Conservation (phyloP, 345 rosid genomes). For the Psidium friedrichsthalianum region DNA sequence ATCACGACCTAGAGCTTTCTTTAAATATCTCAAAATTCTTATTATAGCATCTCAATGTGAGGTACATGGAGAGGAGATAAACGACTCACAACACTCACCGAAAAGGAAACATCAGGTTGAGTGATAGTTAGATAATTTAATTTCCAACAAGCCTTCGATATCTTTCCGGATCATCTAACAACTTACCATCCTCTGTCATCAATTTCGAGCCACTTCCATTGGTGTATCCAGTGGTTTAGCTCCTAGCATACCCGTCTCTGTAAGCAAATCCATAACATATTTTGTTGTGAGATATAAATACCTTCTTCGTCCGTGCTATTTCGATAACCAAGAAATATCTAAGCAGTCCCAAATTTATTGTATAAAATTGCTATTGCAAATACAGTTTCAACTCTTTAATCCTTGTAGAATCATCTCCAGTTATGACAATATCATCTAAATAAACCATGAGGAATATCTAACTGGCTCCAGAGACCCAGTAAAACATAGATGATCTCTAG, state of each 20-base stretch:
- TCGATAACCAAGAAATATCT: neutral
- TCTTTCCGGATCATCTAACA: neutral
- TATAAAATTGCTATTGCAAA: neutral
- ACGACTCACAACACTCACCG: too few species aligned
- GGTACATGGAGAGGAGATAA: too few species aligned
- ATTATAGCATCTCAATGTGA: too few species aligned
- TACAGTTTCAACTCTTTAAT: neutral
- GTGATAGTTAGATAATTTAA: too few species aligned
- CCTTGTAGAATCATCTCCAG: neutral
- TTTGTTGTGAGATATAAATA: too few species aligned
- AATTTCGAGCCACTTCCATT: neutral
- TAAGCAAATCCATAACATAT: neutral
- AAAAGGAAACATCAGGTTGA: too few species aligned
- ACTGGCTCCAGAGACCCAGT: neutral
- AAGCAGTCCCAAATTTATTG: fast-evolving
- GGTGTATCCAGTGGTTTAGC: neutral
- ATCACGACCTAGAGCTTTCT: too few species aligned
- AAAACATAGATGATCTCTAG: neutral
- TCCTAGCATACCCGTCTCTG: neutral
- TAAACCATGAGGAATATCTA: neutral
- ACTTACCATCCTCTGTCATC: neutral
- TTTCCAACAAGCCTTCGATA: neutral
- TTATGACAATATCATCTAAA: neutral
- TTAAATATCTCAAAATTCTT: too few species aligned
- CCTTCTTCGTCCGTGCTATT: neutral